These are phyloP conservation scores for Rhizophagus clarus DNA, from an alignment of 192 early-diverging fungal species.

Conservation along the genomic window DNA sequence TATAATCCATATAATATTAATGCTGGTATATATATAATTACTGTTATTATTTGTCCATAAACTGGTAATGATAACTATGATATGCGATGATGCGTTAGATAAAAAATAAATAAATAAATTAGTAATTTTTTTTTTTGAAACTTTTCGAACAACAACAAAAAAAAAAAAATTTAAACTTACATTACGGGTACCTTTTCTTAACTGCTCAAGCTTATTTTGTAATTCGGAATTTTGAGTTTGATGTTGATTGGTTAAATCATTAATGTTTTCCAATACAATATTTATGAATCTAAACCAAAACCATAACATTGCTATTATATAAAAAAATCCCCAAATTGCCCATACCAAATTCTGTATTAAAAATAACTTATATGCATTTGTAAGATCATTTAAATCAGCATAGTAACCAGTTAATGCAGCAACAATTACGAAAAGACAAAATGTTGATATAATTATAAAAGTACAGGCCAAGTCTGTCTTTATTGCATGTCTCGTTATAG, in stretches of 20 bases:
- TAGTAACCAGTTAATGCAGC: constrained; percentile 5
- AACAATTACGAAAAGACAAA: neutral
- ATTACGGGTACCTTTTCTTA: neutral
- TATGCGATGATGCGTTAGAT: too few relatives aligned
- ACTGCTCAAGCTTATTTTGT: neutral
- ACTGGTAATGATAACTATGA: neutral
- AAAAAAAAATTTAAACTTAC: neutral
- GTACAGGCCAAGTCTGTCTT: neutral
- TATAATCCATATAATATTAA: neutral
- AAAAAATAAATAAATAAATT: neutral
- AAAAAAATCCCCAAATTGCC: neutral
- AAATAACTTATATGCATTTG: constrained; percentile 6
- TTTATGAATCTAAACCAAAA: constrained; percentile 8
- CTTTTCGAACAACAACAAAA: neutral
- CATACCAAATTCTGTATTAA: neutral
- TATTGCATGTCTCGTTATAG: neutral
- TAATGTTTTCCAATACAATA: neutral
- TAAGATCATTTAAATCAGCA: neutral
- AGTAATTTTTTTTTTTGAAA: too few relatives aligned
- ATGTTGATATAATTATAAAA: neutral
- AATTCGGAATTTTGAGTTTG: neutral
- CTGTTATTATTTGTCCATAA: neutral
- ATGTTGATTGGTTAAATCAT: neutral
- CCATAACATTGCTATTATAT: neutral
- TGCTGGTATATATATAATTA: neutral